Conservation (phyloP, 208 protist genomes). For the Trichomonas tenax region DNA sequence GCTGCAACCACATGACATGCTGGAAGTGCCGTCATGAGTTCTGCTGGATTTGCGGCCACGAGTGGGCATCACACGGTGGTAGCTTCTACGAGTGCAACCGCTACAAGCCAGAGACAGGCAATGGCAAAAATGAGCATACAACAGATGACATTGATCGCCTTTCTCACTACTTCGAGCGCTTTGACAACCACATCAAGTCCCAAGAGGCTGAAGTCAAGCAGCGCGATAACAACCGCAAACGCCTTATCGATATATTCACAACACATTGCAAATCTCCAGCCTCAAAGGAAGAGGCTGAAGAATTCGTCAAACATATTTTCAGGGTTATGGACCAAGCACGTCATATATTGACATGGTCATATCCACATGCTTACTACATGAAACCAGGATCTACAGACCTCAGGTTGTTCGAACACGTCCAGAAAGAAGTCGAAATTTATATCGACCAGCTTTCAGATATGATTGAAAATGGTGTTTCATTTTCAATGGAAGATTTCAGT, state of each 20-base stretch:
- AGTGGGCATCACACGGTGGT: not conserved
- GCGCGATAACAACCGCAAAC: not conserved
- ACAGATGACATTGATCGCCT: not conserved
- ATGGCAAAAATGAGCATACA: not conserved
- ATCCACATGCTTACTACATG: not conserved
- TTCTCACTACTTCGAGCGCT: not conserved
- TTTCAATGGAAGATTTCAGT: not conserved
- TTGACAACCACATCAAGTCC: not conserved
- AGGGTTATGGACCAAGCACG: not conserved
- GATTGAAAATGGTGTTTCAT: not conserved
- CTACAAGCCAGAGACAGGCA: not conserved
- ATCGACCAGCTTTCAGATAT: not conserved
- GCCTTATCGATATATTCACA: not conserved
- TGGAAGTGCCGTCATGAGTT: not conserved
- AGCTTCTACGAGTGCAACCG: not conserved
- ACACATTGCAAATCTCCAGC: not conserved
- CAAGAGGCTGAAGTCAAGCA: not conserved
- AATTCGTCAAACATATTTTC: not conserved
- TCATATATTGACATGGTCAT: not conserved
- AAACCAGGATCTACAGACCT: not conserved
- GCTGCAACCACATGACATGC: constrained; percentile 24
- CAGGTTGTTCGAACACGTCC: not conserved
- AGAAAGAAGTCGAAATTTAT: not conserved
- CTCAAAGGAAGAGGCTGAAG: not conserved
- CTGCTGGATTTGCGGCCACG: constrained; percentile 23